Evolutionary conservation across 192 early-diverging fungal genomes (phyloP).

Genomic region (Spinellus fusiger): DNA sequence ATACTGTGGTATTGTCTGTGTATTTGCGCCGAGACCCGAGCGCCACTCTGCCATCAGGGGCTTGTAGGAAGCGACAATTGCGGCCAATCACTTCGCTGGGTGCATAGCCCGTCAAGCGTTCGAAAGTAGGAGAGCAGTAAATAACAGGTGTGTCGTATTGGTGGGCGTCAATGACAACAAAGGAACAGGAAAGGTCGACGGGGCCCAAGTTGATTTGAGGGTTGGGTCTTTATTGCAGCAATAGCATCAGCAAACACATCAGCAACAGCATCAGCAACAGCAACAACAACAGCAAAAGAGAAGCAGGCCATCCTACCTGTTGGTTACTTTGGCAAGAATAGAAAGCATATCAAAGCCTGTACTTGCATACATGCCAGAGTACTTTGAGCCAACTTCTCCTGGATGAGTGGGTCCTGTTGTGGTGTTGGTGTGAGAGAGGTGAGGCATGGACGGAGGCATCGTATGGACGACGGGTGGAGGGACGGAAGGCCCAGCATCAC

Average conservation of each 20-base stretch:
- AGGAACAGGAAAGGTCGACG: constrained; percentile 27
- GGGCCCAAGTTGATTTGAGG: constrained; percentile 29
- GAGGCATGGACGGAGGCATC: background rate
- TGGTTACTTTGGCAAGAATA: constrained; percentile 16
- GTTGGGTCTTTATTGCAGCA: constrained; percentile 11
- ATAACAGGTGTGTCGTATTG: constrained; percentile 59
- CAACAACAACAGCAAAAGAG: background rate
- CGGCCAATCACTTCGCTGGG: constrained; percentile 38
- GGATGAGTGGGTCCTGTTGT: background rate
- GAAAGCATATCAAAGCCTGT: constrained; percentile 28
- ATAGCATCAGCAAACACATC: background rate
- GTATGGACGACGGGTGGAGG: background rate
- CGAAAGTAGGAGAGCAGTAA: constrained; percentile 60
- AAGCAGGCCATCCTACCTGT: constrained; percentile 4
- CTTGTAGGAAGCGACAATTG: constrained; percentile 48
- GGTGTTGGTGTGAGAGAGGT: background rate
- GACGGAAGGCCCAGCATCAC: background rate
- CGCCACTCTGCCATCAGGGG: constrained; percentile 46
- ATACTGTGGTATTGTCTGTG: constrained; percentile 51
- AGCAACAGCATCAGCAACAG: background rate
- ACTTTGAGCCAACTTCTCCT: background rate
- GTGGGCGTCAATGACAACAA: constrained; percentile 43
- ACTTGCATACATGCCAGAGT: constrained; percentile 25
- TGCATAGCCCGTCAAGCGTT: constrained; percentile 51
- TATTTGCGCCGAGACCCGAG: constrained; percentile 43